Evolutionary conservation across 2,329 filamentous ascomycete species (phyloP).

Genomic region (Botryosphaeria dothidea): DNA sequence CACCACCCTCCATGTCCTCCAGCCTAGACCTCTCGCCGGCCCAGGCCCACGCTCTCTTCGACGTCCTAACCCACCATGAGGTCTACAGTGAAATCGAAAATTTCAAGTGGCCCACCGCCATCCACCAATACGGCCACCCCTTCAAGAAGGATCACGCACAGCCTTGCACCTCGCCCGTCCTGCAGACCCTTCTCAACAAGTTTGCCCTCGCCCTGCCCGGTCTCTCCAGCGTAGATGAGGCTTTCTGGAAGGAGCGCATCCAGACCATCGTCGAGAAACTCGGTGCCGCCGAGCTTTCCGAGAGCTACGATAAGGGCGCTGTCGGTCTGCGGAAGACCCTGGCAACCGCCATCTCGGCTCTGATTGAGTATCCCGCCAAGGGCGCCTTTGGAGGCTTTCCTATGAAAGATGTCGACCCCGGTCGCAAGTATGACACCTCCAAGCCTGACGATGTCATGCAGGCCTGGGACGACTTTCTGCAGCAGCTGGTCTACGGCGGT

Average conservation of each 20-base stretch:
- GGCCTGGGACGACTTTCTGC: constrained; percentile 68
- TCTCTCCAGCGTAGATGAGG: constrained; percentile 59
- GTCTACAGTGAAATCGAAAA: constrained; percentile 67
- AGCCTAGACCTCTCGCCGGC: constrained; percentile 40
- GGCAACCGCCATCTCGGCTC: constrained; percentile 67
- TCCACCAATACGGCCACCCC: constrained; percentile 69
- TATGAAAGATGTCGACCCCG: constrained; percentile 33
- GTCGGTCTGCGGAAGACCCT: constrained; percentile 74
- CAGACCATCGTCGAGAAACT: constrained; percentile 44
- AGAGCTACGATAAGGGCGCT: constrained; percentile 79
- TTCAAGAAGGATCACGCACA: constrained; percentile 53
- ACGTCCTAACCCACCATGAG: constrained; percentile 56
- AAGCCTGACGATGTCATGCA: constrained; percentile 61
- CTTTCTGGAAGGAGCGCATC: constrained; percentile 46
- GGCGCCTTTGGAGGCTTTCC: constrained; percentile 66
- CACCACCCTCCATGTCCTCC: not conserved
- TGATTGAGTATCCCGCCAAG: constrained; percentile 69
- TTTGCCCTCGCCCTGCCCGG: constrained; percentile 68
- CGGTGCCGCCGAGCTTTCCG: constrained; percentile 69
- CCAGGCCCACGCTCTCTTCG: constrained; percentile 54
- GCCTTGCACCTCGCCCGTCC: constrained; percentile 61
- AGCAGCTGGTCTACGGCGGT: constrained; percentile 67
- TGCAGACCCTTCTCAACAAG: constrained; percentile 67
- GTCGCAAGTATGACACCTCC: constrained; percentile 56
- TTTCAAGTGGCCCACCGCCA: constrained; percentile 66